Base-by-base conservation (phyloP, 177 flowering plant species). In the Vitis hybrid region DNA sequence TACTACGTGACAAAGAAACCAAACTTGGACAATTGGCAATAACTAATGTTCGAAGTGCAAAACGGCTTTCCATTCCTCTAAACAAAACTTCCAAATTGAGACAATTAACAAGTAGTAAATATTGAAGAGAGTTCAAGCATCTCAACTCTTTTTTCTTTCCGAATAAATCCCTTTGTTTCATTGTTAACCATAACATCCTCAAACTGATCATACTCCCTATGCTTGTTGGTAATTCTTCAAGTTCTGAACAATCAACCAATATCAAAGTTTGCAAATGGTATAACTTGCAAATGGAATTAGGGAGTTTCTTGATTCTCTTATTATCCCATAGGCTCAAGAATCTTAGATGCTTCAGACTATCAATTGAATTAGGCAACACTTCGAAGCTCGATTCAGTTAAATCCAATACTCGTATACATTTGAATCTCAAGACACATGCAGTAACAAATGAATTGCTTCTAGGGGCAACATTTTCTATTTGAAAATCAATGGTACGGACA, bases 261-360 rank as follows among this genome's bases (percentile, higher is more conserved):
- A 0, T 0, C 14, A 72, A 14, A 48, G 45, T 60, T 30, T 56
- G 62, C 69, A 72, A 58, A 51, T 59, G 65, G 7, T 56, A 19
- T 3, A 72, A 57, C 54, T 60, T 23, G 11, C 65, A 48, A 1
- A 75, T 10, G 45, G 55, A 50, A 12, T 56, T 4, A 32, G 67
- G 77, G 5, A 69, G 64, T 4, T 6, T 13, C 1, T 50, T 26
- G n/a, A 66, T 12, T 17, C 14, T n/a, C 2, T 40, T 2, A 26
- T 23, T 56, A 0, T 0, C 3, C 10, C 0, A 7, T 9, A 71
- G 11, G 30, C 12, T 0, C 10, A 66, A 58, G 52, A 34, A 32
- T 14, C 75, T 60, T 54, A 72, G 23, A 50, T 72, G 75, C 52
- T 60, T 66, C 8, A 67, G 5, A 11, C 26, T 21, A 14, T 55